phyloP scores from a whole-genome alignment of 768 basidiomycete species.

The Clavaria fumosa region DNA sequence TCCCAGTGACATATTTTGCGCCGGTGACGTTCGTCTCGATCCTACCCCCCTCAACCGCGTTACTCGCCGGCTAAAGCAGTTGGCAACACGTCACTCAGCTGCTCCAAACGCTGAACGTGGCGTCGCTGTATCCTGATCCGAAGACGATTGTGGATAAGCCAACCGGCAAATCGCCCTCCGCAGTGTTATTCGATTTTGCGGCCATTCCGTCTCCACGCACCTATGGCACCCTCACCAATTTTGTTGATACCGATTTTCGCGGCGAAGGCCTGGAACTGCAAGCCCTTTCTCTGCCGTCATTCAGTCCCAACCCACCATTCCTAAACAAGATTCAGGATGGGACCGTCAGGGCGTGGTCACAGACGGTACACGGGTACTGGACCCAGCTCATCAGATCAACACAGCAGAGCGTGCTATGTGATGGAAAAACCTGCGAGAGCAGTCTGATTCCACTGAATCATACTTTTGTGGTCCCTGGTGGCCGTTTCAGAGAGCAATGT shows the following conservation, averaged over 20 bases:
- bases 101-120: constrained; percentile 76
- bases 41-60: constrained; percentile 6
- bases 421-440: constrained; percentile 48
- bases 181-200: constrained; percentile 55
- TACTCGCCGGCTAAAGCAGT: too few species aligned
- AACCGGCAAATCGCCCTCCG: constrained; percentile 46
- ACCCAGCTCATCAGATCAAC: constrained; percentile 60
- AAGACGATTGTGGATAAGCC: constrained; percentile 89
- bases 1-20: constrained; percentile 59
- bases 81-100: too few species aligned
- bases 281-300: constrained; percentile 42
- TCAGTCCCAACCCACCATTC: constrained; percentile 49
- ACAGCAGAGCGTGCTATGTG: constrained; percentile 53
- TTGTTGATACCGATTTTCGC: constrained; percentile 59
- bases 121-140: constrained; percentile 56
- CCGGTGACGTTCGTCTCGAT: constrained; percentile 43
- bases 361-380: constrained; percentile 82
- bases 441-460: constrained; percentile 81
- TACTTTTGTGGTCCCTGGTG: constrained; percentile 82
- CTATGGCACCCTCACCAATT: constrained; percentile 47
- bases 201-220: constrained; percentile 36
- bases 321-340: constrained; percentile 56
- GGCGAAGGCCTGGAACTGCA: constrained; percentile 81
- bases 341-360: constrained; percentile 52
- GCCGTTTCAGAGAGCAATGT: constrained; percentile 7